Evolutionary conservation across 208 protist genomes (phyloP), one percentile per base, ranked within the genome.

Genomic region (Zelonia costaricensis): DNA sequence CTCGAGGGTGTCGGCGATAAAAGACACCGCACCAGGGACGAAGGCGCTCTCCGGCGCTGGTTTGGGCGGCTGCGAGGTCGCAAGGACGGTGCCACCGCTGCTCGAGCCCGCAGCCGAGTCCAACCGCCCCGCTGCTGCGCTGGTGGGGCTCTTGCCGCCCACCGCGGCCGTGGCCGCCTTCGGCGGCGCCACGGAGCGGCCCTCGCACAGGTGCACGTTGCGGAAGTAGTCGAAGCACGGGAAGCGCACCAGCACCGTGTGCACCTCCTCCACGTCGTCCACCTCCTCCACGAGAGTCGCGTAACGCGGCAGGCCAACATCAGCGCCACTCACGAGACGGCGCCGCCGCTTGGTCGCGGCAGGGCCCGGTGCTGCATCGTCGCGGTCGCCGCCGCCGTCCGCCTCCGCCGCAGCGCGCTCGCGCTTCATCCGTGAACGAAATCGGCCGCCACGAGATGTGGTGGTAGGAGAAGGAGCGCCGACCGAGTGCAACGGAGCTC

Each of bases 221-320:
- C 69, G 55, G 56, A 94, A 94, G 40, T 84, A 92, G 57, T 94
- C 88, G 38, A 92, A 85, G 74, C 74, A 92, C 0, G 88, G 88
- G 40, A 94, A 79, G 3, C 88, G 88, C 16, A 94, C 45, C 10
- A 94, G 71, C 8, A 94, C 56, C 22, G 65, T 43, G 3, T 67
- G 33, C 1, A 56, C 67, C 39, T 84, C 81, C 36, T 69, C 64
- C 13, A 84, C 71, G 15, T 74, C 69, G 4, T 83, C 80, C 15
- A 86, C 60, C 45, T 86, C 76, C 46, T 88, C 82, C 3, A 82
- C 40, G 22, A 83, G 39, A 15, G 42, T 47, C 23, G 35, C 13
- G 40, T 53, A 47, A 15, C 35, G 4, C 35, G 59, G 57, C 8
- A 69, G 54, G 44, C 52, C 44, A 35, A 23, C 18, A 2, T 51